Evolutionary conservation across 768 basidiomycete genomes (phyloP).

Genomic region (Hygrocybe punicea): DNA sequence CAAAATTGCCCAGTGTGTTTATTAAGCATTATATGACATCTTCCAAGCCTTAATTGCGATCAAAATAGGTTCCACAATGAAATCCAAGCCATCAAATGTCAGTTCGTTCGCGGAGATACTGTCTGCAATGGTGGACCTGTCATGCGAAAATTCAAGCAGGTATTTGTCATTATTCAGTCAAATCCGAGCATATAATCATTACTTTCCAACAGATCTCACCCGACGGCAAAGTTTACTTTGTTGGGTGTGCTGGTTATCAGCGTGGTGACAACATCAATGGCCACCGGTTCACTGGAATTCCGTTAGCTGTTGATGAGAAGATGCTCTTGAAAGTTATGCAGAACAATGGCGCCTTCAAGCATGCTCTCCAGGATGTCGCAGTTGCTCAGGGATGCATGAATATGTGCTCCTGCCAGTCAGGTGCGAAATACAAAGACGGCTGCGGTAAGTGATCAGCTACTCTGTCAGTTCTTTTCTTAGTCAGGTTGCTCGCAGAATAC

Average conservation of each 20-base stretch:
- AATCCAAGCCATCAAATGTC: neutral
- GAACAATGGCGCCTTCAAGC: slow-evolving; percentile 7
- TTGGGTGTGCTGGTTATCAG: slow-evolving; percentile 7
- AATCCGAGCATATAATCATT: neutral
- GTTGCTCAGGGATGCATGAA: neutral
- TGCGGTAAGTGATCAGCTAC: neutral
- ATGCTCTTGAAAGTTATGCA: slow-evolving; percentile 1
- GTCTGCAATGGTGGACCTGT: neutral
- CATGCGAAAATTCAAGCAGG: too few relatives aligned
- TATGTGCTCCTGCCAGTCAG: neutral
- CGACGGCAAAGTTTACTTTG: slow-evolving; percentile 9
- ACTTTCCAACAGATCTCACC: neutral
- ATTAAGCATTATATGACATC: neutral
- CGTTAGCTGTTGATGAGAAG: slow-evolving; percentile 9
- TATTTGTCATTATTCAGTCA: too few relatives aligned
- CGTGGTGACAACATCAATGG: neutral
- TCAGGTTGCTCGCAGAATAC: slow-evolving; percentile 4
- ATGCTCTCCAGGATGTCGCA: neutral
- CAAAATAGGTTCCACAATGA: slow-evolving; percentile 8
- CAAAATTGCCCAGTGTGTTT: slow-evolving; percentile 1
- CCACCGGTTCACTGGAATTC: slow-evolving; percentile 8
- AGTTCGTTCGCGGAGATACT: neutral
- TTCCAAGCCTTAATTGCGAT: neutral
- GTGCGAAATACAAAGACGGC: slow-evolving; percentile 7
- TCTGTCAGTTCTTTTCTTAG: neutral